phyloP scores from a whole-genome alignment of 257 asterid species.

The Anisodus acutangulus region DNA sequence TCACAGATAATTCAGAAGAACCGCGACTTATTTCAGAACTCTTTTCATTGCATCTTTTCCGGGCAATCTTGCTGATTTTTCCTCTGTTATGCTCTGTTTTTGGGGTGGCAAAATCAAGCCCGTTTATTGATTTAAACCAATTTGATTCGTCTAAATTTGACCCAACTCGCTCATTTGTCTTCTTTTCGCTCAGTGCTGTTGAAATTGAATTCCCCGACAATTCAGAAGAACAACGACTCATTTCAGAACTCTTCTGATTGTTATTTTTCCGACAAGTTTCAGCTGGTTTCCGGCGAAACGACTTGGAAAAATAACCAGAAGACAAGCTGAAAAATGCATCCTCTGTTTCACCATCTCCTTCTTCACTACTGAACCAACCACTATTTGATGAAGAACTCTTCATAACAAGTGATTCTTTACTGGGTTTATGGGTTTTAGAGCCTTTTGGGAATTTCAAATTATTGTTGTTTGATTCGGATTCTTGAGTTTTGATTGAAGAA shows the following conservation, averaged over 20 bases:
- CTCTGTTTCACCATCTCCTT: conserved; percentile 41
- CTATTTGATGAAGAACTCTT: conserved; percentile 55
- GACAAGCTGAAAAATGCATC: conserved; percentile 57
- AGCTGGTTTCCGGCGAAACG: conserved; percentile 47
- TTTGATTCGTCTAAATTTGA: neutral
- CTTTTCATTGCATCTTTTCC: neutral
- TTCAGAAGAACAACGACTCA: conserved; percentile 42
- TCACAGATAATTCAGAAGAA: conserved; percentile 37
- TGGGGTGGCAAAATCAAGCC: neutral
- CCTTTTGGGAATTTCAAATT: neutral
- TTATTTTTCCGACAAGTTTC: conserved; percentile 33
- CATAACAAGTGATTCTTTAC: neutral
- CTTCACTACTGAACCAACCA: conserved; percentile 59
- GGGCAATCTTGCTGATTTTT: neutral
- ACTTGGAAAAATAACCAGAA: conserved; percentile 57
- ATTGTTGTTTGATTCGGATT: conserved; percentile 26
- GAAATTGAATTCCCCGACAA: conserved; percentile 23
- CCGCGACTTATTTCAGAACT: conserved; percentile 42
- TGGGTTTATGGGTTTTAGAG: neutral
- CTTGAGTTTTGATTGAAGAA: conserved; percentile 24
- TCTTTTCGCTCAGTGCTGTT: neutral
- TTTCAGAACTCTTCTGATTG: conserved; percentile 41
- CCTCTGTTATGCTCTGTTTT: conserved; percentile 8
- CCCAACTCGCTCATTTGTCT: neutral
- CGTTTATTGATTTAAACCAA: neutral